These are phyloP conservation scores for Phytophthora quininea DNA, from an alignment of 352 stramenopile species.

Conservation along the genomic window DNA sequence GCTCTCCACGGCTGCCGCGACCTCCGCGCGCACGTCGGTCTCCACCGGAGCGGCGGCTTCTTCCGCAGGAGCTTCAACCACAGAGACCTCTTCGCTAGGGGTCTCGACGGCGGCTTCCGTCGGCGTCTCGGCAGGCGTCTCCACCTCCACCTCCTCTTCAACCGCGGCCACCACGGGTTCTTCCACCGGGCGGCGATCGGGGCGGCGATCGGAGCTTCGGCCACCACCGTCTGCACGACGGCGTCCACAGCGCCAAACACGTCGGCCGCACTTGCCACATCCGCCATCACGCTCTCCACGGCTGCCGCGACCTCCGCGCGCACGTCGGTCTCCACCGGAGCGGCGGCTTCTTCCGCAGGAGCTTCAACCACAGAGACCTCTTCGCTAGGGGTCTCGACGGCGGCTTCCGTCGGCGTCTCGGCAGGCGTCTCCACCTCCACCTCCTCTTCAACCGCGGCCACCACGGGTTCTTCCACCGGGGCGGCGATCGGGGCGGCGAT, in stretches of 20 bases:
- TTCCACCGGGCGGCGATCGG: no score
- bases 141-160: no score
- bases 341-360: background rate
- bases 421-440: no score
- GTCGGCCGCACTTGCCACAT: no score
- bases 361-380: background rate
- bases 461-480: background rate
- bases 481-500: no score
- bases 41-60: background rate
- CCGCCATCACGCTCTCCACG: no score
- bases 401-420: background rate
- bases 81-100: background rate
- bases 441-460: background rate
- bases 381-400: background rate
- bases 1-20: background rate
- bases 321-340: background rate
- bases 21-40: background rate
- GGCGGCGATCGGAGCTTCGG: no score
- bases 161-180: no score
- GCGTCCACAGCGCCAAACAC: no score
- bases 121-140: no score
- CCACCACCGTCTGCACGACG: no score
- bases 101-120: background rate
- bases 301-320: no score
- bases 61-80: background rate